A percentile compares a stretch with the other conserved stretches of the same genome.
Conservation (phyloP, 2,329 filamentous ascomycete genomes). For the Fusarium nanum region DNA sequence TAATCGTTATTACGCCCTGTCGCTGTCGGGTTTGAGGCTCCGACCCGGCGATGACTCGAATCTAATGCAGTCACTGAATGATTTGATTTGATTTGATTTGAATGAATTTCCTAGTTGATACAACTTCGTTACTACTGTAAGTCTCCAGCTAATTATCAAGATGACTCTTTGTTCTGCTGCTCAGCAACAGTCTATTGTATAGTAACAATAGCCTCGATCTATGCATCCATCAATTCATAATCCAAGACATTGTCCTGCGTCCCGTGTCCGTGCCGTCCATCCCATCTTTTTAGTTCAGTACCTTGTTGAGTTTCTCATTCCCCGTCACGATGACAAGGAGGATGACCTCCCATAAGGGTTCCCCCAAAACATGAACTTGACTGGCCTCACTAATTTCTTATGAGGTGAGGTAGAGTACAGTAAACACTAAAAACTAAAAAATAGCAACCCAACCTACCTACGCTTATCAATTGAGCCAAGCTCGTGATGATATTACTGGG, state of each 20-base stretch:
- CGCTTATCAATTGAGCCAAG: constrained; percentile 10
- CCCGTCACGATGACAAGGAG: constrained; percentile 38
- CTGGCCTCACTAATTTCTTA: constrained; percentile 21
- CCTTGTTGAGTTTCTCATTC: constrained; percentile 14
- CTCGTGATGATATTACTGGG: constrained; percentile 14
- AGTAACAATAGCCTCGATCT: background rate
- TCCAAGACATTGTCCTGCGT: constrained; percentile 36
- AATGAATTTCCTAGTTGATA: constrained; percentile 24
- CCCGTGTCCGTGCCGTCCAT: constrained; percentile 20
- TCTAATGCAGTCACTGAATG: constrained; percentile 15
- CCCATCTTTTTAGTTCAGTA: constrained; percentile 2
- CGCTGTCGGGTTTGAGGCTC: constrained; percentile 34
- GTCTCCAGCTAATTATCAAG: background rate
- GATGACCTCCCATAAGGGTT: constrained; percentile 28
- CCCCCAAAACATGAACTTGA: background rate
- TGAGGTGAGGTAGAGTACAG: background rate
- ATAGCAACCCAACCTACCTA: background rate
- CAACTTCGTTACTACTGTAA: background rate
- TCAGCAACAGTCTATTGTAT: constrained; percentile 3
- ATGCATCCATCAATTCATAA: constrained; percentile 20
- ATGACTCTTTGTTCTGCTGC: constrained; percentile 27
- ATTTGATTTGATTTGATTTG: background rate
- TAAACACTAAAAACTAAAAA: background rate
- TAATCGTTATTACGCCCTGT: constrained; percentile 32
- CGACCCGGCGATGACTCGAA: constrained; percentile 36